These are phyloP conservation scores for Pulveroboletus frians DNA, from an alignment of 768 basidiomycete species.

Conservation along the genomic window DNA sequence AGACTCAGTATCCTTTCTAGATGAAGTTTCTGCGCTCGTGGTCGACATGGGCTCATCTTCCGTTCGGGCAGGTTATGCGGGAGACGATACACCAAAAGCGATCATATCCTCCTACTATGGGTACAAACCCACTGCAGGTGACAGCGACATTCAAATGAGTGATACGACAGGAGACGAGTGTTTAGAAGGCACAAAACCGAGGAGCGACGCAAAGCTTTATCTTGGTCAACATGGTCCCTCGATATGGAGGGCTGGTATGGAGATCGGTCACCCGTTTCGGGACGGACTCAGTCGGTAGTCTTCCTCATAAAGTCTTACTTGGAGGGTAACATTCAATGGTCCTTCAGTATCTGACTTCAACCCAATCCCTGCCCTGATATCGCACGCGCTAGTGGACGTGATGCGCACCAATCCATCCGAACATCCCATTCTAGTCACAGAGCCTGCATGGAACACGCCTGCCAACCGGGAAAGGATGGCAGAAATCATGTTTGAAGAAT, in stretches of 20 bases:
- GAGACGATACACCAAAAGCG: slow-evolving; percentile 92
- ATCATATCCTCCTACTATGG: slow-evolving; percentile 90
- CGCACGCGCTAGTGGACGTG: slow-evolving; percentile 69
- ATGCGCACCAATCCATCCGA: slow-evolving; percentile 76
- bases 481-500: slow-evolving; percentile 97
- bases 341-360: slow-evolving; percentile 68
- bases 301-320: background rate
- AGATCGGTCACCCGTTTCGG: slow-evolving; percentile 73
- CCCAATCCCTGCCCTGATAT: slow-evolving; percentile 64
- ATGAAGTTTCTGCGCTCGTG: slow-evolving; percentile 96
- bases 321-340: slow-evolving; percentile 1
- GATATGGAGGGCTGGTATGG: slow-evolving; percentile 87
- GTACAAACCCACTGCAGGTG: slow-evolving; percentile 44
- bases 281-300: slow-evolving; percentile 74
- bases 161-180: slow-evolving; percentile 36
- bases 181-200: slow-evolving; percentile 30
- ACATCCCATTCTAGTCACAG: slow-evolving; percentile 90
- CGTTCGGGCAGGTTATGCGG: slow-evolving; percentile 92
- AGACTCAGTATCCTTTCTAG: slow-evolving; percentile 36
- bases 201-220: slow-evolving; percentile 56
- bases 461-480: slow-evolving; percentile 93
- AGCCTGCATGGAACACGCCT: slow-evolving; percentile 93
- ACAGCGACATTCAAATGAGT: slow-evolving; percentile 34
- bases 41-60: slow-evolving; percentile 91
- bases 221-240: slow-evolving; percentile 86